These are phyloP conservation scores for Podila minutissima DNA, from an alignment of 192 early-diverging fungal genomes.

Conservation along the genomic window DNA sequence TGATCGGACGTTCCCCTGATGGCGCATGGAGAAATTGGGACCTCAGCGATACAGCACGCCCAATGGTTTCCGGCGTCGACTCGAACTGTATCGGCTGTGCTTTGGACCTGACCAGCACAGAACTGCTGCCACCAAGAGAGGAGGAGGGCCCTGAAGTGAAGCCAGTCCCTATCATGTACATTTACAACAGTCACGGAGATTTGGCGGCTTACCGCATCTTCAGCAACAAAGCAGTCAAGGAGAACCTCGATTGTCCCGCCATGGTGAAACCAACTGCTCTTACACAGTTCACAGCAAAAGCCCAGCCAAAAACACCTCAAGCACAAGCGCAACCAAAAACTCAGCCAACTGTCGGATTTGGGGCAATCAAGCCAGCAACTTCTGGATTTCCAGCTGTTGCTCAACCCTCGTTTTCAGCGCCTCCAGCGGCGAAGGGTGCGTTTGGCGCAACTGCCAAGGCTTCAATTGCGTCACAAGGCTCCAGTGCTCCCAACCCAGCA, in stretches of 20 bases:
- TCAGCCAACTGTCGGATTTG: neutral
- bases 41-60: constrained; percentile 64
- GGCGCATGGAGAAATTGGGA: constrained; percentile 75
- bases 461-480: constrained; percentile 38
- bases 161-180: constrained; percentile 77
- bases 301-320: neutral
- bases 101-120: constrained; percentile 76
- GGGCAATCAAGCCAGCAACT: constrained; percentile 9
- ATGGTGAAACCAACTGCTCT: constrained; percentile 38
- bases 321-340: neutral
- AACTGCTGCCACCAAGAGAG: constrained; percentile 59
- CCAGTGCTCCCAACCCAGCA: constrained; percentile 17
- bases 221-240: constrained; percentile 62
- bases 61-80: constrained; percentile 73
- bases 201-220: constrained; percentile 75
- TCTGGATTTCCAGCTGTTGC: neutral
- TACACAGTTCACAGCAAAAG: constrained; percentile 6
- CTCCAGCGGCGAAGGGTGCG: neutral
- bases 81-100: constrained; percentile 76
- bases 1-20: constrained; percentile 57
- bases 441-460: constrained; percentile 35
- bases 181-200: constrained; percentile 71
- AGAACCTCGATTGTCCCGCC: constrained; percentile 46
- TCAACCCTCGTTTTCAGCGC: neutral
- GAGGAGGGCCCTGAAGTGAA: constrained; percentile 55